Evolutionary conservation across 768 basidiomycete species (phyloP), one percentile per base, ranked within the genome.

Genomic region (Xerocomellus intermedius): DNA sequence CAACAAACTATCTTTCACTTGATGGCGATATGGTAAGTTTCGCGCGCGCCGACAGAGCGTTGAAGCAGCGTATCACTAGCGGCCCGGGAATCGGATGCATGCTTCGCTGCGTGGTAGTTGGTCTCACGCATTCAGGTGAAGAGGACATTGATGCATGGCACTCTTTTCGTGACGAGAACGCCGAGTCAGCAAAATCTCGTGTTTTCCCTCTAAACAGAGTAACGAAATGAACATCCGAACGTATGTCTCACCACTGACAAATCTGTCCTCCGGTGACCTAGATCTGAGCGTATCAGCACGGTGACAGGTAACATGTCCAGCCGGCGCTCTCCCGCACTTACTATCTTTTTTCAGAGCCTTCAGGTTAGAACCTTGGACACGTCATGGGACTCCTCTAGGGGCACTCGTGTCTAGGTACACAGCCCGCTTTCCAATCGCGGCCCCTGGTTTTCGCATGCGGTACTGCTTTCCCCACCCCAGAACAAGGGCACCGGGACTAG

Each of bases 331-430:
- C 26, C 8, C 35, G 3, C n/a, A 7, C 22, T 30, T 17, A 4
- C 10, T 22, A 10, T 30, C 17, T 33, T 49, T 37, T n/a, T 19
- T 52, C 24, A 5, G 24, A 24, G 24, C 24, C 24, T 47, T 45
- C 14, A n/a, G 14, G n/a, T 22, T 42, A 5, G 14, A 13, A 17
- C 14, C n/a, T 42, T 36, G 5, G 42, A n/a, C 43, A 6, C 7
- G 42, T 54, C 63, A 52, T 26, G 55, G 26, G 55, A 26, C n/a
- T n/a, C n/a, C n/a, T 38, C 22, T 44, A 36, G 43, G 50, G 26
- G 45, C 42, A 26, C n/a, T 24, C 38, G 26, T 22, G 39, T 49
- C 42, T 45, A 19, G 42, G 10, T 33, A 42, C 38, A 38, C 17
- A 2, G 38, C 12, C 28, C 10, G 5, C n/a, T 35, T n/a, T 48